These are phyloP conservation scores for Floccularia luteovirens DNA, from an alignment of 768 basidiomycete genomes.

Conservation along the genomic window DNA sequence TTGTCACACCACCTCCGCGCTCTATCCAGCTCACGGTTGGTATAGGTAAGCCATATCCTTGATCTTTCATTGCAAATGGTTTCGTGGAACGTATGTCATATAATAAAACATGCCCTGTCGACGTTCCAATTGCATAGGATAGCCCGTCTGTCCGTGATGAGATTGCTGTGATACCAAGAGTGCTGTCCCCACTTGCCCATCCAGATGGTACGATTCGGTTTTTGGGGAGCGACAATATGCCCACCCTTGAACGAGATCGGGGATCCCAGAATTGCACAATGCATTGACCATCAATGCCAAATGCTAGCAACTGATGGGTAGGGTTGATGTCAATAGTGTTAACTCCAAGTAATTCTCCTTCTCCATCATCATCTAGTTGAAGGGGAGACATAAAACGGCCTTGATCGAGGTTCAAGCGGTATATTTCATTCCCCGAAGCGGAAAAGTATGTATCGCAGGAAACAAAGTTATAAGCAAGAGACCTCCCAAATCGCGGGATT, in stretches of 20 bases:
- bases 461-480: conserved; percentile 88
- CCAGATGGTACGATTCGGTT: conserved; percentile 36
- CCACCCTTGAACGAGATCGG: conserved; percentile 71
- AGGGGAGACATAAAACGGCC: conserved; percentile 88
- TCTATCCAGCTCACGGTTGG: conserved; percentile 86
- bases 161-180: conserved; percentile 74
- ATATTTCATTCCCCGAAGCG: conserved; percentile 83
- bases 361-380: conserved; percentile 39
- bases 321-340: conserved; percentile 92
- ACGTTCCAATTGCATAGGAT: conserved; percentile 91
- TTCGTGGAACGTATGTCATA: conserved; percentile 87
- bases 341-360: conserved; percentile 67
- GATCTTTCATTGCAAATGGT: conserved; percentile 88
- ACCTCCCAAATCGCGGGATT: conserved; percentile 90
- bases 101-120: conserved; percentile 87
- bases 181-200: conserved; percentile 17
- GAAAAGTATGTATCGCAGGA: conserved; percentile 87
- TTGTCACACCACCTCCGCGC: conserved; percentile 76
- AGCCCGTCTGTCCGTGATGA: conserved; percentile 83
- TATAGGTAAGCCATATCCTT: conserved; percentile 91
- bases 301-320: conserved; percentile 82
- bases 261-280: conserved; percentile 97
- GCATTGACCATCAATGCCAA: conserved; percentile 83
- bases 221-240: conserved; percentile 54
- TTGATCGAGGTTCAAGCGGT: conserved; percentile 91